Evolutionary conservation across 2,329 filamentous ascomycete species (phyloP).

Genomic region (Claviceps sp.): DNA sequence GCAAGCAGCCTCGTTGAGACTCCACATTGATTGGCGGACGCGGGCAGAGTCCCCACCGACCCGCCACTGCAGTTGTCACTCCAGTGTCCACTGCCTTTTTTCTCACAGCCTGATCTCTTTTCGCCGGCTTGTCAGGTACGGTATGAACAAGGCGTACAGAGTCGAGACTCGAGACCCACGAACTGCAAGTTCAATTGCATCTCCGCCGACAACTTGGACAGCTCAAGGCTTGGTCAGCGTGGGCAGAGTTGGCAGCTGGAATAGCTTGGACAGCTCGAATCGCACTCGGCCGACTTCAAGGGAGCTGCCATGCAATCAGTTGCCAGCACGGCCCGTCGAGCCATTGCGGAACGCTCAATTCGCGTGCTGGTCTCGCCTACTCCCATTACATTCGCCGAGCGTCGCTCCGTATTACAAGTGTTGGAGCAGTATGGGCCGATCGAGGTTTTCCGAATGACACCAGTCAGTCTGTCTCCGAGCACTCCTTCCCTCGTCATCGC

Average conservation of each 20-base stretch:
- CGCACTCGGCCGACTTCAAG: background rate
- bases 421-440: constrained; percentile 36
- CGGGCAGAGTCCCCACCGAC: background rate
- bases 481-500: background rate
- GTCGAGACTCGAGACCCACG: too few relatives aligned
- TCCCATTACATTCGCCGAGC: constrained; percentile 38
- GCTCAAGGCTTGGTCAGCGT: too few relatives aligned
- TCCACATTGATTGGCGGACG: background rate
- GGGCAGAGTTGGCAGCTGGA: too few relatives aligned
- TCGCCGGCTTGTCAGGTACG: too few relatives aligned
- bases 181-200: too few relatives aligned
- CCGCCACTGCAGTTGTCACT: background rate
- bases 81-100: background rate
- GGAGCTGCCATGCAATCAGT: constrained; percentile 6
- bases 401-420: constrained; percentile 38
- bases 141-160: too few relatives aligned
- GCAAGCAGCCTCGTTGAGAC: background rate
- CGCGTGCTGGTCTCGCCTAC: constrained; percentile 37
- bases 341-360: constrained; percentile 25
- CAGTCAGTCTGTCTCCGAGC: constrained; percentile 4
- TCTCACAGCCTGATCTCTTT: background rate
- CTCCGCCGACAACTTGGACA: too few relatives aligned
- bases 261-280: background rate
- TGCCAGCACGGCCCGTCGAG: constrained; percentile 5
- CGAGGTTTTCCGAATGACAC: constrained; percentile 34